Conservation (phyloP, 768 basidiomycete species). For the Psilocybe tampanensis region DNA sequence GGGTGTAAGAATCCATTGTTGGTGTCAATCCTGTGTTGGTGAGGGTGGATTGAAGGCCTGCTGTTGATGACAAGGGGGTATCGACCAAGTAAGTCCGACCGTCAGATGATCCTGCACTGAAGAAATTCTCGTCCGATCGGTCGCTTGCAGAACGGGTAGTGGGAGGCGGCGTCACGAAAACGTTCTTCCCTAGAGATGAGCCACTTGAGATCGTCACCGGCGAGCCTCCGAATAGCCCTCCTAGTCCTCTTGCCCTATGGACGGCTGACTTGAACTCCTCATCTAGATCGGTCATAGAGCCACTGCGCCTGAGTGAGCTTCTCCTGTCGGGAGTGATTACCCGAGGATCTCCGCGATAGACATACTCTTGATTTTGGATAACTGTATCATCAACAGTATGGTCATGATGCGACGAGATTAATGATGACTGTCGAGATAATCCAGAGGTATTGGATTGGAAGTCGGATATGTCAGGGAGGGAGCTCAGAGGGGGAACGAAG, state of each 20-base stretch:
- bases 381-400: constrained; percentile 77
- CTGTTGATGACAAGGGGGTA: constrained; percentile 28
- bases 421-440: constrained; percentile 35
- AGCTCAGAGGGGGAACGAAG: constrained; percentile 76
- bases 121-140: constrained; percentile 42
- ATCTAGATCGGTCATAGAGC: constrained; percentile 77
- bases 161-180: constrained; percentile 47
- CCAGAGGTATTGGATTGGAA: constrained; percentile 38
- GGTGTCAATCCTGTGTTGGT: constrained; percentile 30
- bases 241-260: constrained; percentile 47
- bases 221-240: constrained; percentile 48
- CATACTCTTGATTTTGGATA: constrained; percentile 63
- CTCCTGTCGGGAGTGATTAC: constrained; percentile 67
- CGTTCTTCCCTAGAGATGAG: constrained; percentile 46
- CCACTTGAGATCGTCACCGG: constrained; percentile 78
- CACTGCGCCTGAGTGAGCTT: constrained; percentile 51
- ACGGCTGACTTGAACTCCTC: constrained; percentile 51
- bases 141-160: constrained; percentile 35
- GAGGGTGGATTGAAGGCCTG: constrained; percentile 29
- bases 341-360: constrained; percentile 74
- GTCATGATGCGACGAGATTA: constrained; percentile 58
- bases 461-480: constrained; percentile 73
- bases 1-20: constrained; percentile 41
- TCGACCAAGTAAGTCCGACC: constrained; percentile 41
- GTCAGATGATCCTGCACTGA: constrained; percentile 38